A percentile compares a stretch with the other conserved stretches of the same genome.
Evolutionary conservation across 2,329 filamentous ascomycete species (phyloP).

Genomic region (Calonectria hawksworthii): DNA sequence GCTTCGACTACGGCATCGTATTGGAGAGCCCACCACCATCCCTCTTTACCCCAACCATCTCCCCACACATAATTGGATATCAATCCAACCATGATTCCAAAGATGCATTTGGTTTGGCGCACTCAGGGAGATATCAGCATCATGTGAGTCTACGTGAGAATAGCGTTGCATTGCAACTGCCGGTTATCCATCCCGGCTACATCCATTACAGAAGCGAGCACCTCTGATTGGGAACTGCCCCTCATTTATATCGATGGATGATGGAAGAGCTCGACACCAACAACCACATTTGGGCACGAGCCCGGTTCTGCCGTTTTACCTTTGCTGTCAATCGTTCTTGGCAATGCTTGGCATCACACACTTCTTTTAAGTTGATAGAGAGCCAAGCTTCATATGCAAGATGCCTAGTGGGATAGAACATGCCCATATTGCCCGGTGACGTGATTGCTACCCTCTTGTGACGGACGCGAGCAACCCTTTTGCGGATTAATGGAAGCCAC

Average conservation of each 20-base stretch:
- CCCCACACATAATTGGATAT: background rate
- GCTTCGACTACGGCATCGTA: background rate
- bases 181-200: conserved; percentile 15
- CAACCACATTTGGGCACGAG: background rate
- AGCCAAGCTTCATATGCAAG: background rate
- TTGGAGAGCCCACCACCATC: conserved; percentile 2
- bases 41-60: background rate
- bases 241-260: background rate
- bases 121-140: background rate
- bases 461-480: background rate
- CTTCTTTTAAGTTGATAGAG: background rate
- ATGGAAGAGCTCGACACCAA: background rate
- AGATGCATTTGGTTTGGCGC: background rate
- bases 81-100: background rate
- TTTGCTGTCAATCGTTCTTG: background rate
- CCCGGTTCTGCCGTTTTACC: background rate
- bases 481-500: background rate
- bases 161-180: conserved; percentile 17
- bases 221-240: conserved; percentile 13
- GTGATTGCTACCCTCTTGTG: background rate
- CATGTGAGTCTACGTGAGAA: background rate
- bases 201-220: background rate
- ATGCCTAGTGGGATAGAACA: background rate
- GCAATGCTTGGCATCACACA: background rate
- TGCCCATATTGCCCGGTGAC: background rate